Evolutionary conservation across 176 grass and related monocot genomes (phyloP).

Genomic region (Carex cristatella): DNA sequence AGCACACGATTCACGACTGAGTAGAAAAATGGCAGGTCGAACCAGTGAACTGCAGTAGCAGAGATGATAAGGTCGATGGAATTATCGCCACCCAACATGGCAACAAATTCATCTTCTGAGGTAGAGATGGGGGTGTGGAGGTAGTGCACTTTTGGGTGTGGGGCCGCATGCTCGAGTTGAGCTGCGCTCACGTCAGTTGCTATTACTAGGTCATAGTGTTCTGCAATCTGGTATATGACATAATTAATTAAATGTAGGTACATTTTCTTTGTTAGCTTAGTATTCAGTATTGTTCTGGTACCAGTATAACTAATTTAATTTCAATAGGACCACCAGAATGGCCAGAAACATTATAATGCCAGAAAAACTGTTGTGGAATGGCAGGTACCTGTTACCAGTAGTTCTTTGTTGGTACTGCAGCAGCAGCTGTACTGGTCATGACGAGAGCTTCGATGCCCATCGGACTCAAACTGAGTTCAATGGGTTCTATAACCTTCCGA

Average conservation of each 20-base stretch:
- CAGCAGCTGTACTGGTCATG: too few relatives aligned
- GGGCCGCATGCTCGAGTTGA: conserved; percentile 35
- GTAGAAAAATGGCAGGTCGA: conserved; percentile 72
- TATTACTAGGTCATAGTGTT: conserved; percentile 57
- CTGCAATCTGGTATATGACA: conserved; percentile 16
- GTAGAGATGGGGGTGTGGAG: conserved; percentile 52
- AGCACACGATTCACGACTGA: conserved; percentile 45
- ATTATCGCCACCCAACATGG: conserved; percentile 54
- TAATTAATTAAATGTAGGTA: neutral
- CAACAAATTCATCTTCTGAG: conserved; percentile 45
- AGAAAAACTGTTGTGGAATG: neutral
- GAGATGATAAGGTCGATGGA: conserved; percentile 57
- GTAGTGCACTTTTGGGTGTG: conserved; percentile 48
- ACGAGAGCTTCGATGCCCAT: too few relatives aligned
- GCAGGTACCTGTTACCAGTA: neutral
- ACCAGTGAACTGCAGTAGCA: conserved; percentile 70
- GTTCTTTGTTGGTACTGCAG: neutral
- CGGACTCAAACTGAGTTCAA: too few relatives aligned
- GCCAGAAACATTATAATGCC: neutral
- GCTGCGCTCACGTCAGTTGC: conserved; percentile 60
- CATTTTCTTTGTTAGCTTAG: neutral
- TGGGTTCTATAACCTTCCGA: too few relatives aligned
- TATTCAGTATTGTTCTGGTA: neutral
- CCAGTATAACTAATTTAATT: neutral
- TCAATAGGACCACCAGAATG: neutral